These are phyloP conservation scores for Trametes villosa DNA, from an alignment of 768 basidiomycete species.

Conservation along the genomic window DNA sequence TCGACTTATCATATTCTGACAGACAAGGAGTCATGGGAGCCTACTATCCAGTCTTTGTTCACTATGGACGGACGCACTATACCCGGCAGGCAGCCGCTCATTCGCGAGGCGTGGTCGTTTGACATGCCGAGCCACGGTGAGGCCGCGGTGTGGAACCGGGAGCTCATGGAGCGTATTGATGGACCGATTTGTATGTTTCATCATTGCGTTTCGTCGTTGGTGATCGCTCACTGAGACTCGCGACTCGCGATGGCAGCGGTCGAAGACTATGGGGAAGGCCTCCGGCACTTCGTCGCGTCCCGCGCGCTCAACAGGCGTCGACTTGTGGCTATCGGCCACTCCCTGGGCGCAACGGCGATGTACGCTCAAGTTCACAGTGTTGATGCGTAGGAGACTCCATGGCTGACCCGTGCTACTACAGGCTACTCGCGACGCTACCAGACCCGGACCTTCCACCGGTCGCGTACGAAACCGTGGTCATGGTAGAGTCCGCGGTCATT, in stretches of 20 bases:
- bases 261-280: constrained; percentile 8
- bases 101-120: constrained; percentile 23
- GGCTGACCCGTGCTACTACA: background rate
- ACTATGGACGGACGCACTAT: background rate
- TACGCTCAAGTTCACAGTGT: background rate
- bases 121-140: constrained; percentile 22
- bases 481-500: background rate
- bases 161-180: background rate
- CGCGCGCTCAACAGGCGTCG: constrained; percentile 1
- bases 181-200: background rate
- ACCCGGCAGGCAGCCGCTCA: background rate
- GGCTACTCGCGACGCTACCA: background rate
- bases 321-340: constrained; percentile 18
- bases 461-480: background rate
- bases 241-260: constrained; percentile 4
- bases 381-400: background rate
- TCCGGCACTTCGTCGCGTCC: constrained; percentile 2
- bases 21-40: constrained; percentile 25
- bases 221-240: background rate
- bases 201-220: background rate
- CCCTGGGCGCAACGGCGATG: constrained; percentile 9
- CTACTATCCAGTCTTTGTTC: background rate
- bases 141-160: constrained; percentile 5
- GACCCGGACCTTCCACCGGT: background rate
- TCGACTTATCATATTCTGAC: background rate